A percentile compares a stretch with the other conserved stretches of the same genome.
Evolutionary conservation across 208 protist species (phyloP).

Genomic region (Leishmania major): DNA sequence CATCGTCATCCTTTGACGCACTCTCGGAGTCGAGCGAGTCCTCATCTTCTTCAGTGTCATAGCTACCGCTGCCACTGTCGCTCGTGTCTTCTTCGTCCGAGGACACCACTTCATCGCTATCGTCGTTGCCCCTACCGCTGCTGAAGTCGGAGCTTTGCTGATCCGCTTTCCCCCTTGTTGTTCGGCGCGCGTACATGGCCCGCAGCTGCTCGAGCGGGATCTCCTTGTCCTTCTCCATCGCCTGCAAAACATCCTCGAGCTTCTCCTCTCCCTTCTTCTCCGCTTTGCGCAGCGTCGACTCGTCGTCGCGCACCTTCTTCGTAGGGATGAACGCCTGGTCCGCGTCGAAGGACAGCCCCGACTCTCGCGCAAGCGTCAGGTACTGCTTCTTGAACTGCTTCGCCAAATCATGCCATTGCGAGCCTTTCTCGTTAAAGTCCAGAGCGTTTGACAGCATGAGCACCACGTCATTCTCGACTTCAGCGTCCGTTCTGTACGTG

Average conservation of each 20-base stretch:
- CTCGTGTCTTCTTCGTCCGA: conserved; percentile 17
- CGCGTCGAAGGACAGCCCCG: conserved; percentile 57
- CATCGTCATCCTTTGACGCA: conserved; percentile 23
- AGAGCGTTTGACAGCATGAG: conserved; percentile 90
- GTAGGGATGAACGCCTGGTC: conserved; percentile 84
- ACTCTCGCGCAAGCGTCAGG: conserved; percentile 44
- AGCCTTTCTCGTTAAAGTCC: conserved; percentile 81
- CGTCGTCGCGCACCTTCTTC: conserved; percentile 72
- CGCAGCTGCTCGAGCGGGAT: conserved; percentile 83
- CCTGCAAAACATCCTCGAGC: conserved; percentile 61
- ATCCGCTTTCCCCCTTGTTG: conserved; percentile 17
- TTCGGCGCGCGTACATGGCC: conserved; percentile 56
- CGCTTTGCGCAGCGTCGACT: conserved; percentile 75
- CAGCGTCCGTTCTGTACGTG: conserved; percentile 63
- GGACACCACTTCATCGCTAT: conserved; percentile 12
- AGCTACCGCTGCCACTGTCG: conserved; percentile 10
- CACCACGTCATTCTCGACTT: conserved; percentile 80
- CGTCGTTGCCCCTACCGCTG: conserved; percentile 17
- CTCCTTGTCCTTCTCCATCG: conserved; percentile 82
- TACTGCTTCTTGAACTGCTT: conserved; percentile 64
- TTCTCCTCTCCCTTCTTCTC: conserved; percentile 74
- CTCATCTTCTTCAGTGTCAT: conserved; percentile 14
- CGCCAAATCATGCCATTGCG: conserved; percentile 64
- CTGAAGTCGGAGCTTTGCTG: conserved; percentile 37
- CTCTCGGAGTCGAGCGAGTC: conserved; percentile 20